Evolutionary conservation across 805 yeast genomes (phyloP).

Genomic region (Barnettozyma populi): DNA sequence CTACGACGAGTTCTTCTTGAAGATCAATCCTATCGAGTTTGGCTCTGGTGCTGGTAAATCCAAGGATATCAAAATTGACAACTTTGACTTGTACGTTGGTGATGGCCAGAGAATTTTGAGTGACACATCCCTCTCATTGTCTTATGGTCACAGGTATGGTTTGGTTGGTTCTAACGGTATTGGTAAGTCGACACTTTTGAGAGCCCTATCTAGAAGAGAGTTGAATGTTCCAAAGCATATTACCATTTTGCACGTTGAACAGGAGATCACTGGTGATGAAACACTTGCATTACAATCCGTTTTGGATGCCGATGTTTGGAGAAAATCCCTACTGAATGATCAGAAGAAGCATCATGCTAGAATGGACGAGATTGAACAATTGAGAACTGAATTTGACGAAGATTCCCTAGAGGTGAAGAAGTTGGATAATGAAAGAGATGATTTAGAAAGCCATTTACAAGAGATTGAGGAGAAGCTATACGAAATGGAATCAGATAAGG

Average conservation of each 20-base stretch:
- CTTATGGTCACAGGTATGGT: slow-evolving; percentile 95
- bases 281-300: slow-evolving; percentile 88
- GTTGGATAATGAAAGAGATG: slow-evolving; percentile 86
- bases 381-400: slow-evolving; percentile 69
- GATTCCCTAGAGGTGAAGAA: slow-evolving; percentile 68
- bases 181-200: slow-evolving; percentile 91
- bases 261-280: slow-evolving; percentile 93
- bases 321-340: slow-evolving; percentile 80
- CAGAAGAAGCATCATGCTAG: slow-evolving; percentile 71
- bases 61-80: slow-evolving; percentile 92
- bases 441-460: slow-evolving; percentile 69
- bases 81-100: slow-evolving; percentile 91
- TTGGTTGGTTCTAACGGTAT: slow-evolving; percentile 99
- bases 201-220: slow-evolving; percentile 92
- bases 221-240: slow-evolving; percentile 91
- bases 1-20: slow-evolving; percentile 91
- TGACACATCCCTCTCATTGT: slow-evolving; percentile 79
- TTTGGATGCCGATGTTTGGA: slow-evolving; percentile 99
- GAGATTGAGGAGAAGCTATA: slow-evolving; percentile 76
- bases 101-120: slow-evolving; percentile 90
- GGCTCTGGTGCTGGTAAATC: slow-evolving; percentile 91
- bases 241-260: slow-evolving; percentile 94
- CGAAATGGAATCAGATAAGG: slow-evolving; percentile 96
- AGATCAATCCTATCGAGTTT: slow-evolving; percentile 91
- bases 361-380: slow-evolving; percentile 64